Base-by-base conservation (phyloP, 108 stramenopile genomes). In the Cyclotella distinguenda region DNA sequence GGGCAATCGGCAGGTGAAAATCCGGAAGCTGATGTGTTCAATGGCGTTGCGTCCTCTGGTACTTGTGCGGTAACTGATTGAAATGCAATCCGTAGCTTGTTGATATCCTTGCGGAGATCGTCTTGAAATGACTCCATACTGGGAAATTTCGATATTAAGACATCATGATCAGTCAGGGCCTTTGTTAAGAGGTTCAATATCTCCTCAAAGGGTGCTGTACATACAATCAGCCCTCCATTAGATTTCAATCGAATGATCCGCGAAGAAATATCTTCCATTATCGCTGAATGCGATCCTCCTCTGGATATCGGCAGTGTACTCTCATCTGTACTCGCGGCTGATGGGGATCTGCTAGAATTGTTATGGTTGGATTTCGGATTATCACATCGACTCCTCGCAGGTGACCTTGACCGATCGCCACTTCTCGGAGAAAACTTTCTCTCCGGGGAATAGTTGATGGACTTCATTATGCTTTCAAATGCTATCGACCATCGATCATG, bases 71-170 rank as follows among this genome's bases (percentile, higher is more conserved):
- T 31, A n/a, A 22, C 38, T 32, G 52, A 43, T 30, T 66, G 52
- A 21, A 54, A 23, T 44, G 51, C 52, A 30, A 66, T 18, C 40
- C 47, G 15, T 7, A 66, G 64, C 54, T 50, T 49, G 43, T 54
- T 66, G 64, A 66, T 39, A 39, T 66, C 64, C 47, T 48, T 66
- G 16, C 52, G 36, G 9, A 66, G 38, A 35, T 43, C 42, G 30
- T 23, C 30, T 4, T 66, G 64, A 53, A 28, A 23, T 15, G 51
- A 0, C 40, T 66, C 64, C 30, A 66, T 25, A 26, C 43, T 27
- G 27, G 64, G 64, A 8, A 66, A 22, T 40, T 43, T 66, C 26
- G 64, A 53, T n/a, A 66, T 12, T 43, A 66, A 19, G 0, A 42
- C 38, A 28, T 66, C 64, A 23, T 66, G 64, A 28, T 52, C 43